These are phyloP conservation scores for Lactarius tabidus DNA, from an alignment of 768 basidiomycete species.

Conservation along the genomic window DNA sequence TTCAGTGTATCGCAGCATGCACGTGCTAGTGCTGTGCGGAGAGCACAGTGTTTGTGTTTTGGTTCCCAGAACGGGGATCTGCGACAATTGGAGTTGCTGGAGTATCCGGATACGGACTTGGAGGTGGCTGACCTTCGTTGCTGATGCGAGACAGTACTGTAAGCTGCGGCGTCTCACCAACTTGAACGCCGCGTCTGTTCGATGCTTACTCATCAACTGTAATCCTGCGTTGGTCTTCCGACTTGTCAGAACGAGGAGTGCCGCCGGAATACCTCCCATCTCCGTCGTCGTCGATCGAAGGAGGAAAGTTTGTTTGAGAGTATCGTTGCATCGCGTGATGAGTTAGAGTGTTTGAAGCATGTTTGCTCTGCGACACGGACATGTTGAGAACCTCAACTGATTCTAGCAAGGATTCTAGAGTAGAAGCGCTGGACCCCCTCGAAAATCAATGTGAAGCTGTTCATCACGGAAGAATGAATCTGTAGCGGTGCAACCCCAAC, in stretches of 20 bases:
- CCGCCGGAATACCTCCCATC: neutral
- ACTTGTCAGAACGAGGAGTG: neutral
- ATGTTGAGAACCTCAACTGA: neutral
- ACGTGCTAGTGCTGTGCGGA: neutral
- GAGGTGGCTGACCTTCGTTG: neutral
- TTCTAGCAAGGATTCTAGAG: neutral
- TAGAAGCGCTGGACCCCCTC: neutral
- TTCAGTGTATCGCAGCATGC: neutral
- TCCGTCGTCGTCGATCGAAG: neutral
- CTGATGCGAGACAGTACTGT: neutral
- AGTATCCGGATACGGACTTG: neutral
- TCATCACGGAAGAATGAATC: too few species aligned
- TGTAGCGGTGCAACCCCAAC: neutral
- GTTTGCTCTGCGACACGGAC: neutral
- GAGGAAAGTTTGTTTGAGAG: neutral
- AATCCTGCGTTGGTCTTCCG: neutral
- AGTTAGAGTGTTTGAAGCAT: conserved; percentile 1
- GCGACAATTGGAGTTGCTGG: neutral
- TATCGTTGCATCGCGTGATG: neutral
- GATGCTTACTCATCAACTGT: neutral
- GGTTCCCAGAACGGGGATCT: neutral
- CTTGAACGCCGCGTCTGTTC: neutral
- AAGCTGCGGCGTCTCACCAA: neutral
- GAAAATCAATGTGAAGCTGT: neutral
- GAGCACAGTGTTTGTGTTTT: neutral